Percentiles rank a stretch among this genome's conserved stretches.
phyloP scores from a whole-genome alignment of 306 rosid genomes.

The Quercus engelmannii region DNA sequence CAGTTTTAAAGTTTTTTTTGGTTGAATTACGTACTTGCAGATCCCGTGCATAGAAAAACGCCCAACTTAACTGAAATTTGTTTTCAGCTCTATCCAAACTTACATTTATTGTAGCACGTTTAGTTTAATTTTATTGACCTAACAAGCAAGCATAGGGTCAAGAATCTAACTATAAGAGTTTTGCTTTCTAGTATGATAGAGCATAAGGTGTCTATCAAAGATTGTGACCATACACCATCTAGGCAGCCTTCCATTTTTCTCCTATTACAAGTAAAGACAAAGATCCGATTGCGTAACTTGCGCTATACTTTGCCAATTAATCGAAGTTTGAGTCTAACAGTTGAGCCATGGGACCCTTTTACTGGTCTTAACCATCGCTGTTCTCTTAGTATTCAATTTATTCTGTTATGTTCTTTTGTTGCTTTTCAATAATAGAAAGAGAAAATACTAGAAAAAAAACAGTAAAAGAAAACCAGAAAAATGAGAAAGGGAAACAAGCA shows the following conservation, averaged over 20 bases:
- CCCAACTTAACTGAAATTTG: too few species aligned
- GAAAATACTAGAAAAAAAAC: too few species aligned
- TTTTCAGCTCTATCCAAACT: too few species aligned
- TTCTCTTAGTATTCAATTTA: background rate
- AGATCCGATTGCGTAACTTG: slow-evolving; percentile 49
- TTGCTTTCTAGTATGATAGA: too few species aligned
- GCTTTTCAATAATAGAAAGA: too few species aligned
- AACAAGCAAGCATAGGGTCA: background rate
- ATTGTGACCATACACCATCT: slow-evolving; percentile 26
- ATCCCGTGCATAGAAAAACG: too few species aligned
- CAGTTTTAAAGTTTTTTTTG: too few species aligned
- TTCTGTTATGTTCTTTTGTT: background rate
- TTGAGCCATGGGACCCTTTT: slow-evolving; percentile 25
- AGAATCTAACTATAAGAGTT: background rate
- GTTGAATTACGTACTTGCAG: too few species aligned
- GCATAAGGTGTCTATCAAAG: slow-evolving; percentile 16
- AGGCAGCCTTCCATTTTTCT: slow-evolving; percentile 23
- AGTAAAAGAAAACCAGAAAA: too few species aligned
- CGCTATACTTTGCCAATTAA: slow-evolving; percentile 31
- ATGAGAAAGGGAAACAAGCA: background rate
- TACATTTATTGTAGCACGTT: background rate
- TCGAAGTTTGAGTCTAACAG: slow-evolving; percentile 10
- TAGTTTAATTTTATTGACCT: background rate
- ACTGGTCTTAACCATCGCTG: background rate
- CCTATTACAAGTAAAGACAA: slow-evolving; percentile 15